Conservation (phyloP, 2,329 filamentous ascomycete genomes). For the Colletotrichum somersetense region DNA sequence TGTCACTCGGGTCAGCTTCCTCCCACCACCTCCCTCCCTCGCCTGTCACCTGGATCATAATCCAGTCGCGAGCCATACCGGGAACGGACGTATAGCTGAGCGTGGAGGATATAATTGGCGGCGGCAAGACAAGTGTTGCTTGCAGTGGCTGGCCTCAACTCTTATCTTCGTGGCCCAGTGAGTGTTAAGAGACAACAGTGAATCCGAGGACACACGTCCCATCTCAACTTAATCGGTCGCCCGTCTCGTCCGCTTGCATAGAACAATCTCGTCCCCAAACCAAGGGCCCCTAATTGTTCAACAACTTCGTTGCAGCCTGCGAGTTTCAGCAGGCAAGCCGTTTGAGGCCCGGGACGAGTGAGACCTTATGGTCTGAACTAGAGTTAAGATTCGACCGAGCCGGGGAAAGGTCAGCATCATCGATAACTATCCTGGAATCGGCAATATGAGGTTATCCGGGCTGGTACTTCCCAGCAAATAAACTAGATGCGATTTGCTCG, state of each 20-base stretch:
- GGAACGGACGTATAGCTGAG: conserved; percentile 12
- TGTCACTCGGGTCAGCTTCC: conserved; percentile 21
- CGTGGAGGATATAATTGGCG: neutral
- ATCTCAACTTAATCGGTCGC: conserved; percentile 10
- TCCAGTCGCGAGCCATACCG: conserved; percentile 36
- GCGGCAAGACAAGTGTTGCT: neutral
- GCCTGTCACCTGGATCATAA: conserved; percentile 27
- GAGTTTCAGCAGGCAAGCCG: conserved; percentile 20
- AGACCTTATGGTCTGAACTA: conserved; percentile 12
- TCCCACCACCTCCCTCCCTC: conserved; percentile 9
- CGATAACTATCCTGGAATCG: conserved; percentile 9
- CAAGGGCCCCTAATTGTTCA: conserved; percentile 22
- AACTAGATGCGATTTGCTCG: conserved; percentile 38
- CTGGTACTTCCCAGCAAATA: conserved; percentile 18
- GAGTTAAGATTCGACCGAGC: conserved; percentile 1
- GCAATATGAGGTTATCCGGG: conserved; percentile 36
- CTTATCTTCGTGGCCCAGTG: conserved; percentile 19
- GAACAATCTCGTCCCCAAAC: conserved; percentile 14
- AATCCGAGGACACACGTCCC: neutral
- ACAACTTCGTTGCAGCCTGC: conserved; percentile 28
- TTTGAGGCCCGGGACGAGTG: conserved; percentile 17
- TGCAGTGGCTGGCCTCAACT: conserved; percentile 20
- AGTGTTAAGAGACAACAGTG: neutral
- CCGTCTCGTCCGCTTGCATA: conserved; percentile 3
- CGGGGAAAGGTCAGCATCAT: conserved; percentile 3